phyloP scores from a whole-genome alignment of 2,329 filamentous ascomycete genomes.

The Epichloe aotearoae region DNA sequence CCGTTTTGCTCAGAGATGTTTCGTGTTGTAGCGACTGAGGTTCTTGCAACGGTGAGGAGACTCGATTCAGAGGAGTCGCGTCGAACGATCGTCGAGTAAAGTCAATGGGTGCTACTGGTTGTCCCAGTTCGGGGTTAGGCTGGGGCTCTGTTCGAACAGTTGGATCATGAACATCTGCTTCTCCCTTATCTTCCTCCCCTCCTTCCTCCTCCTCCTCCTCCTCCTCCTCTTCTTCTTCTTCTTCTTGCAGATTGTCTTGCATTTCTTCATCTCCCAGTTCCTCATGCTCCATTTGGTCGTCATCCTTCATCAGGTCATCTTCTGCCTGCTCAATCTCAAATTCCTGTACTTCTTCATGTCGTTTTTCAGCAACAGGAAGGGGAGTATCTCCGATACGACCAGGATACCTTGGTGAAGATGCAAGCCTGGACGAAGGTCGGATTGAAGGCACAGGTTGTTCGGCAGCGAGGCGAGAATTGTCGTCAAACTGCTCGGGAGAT shows the following conservation, averaged over 20 bases:
- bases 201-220: neutral
- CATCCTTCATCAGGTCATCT: neutral
- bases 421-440: neutral
- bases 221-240: neutral
- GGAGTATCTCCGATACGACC: neutral
- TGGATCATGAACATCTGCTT: neutral
- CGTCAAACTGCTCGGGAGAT: neutral
- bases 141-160: neutral
- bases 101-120: conserved; percentile 9
- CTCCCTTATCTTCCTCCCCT: neutral
- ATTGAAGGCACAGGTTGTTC: neutral
- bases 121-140: neutral
- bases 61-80: conserved; percentile 19
- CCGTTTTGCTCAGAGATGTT: conserved; percentile 14
- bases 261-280: conserved; percentile 6
- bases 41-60: conserved; percentile 25
- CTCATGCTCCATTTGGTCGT: neutral
- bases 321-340: neutral
- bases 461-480: neutral
- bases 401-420: conserved; percentile 3
- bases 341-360: neutral
- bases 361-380: neutral
- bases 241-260: neutral
- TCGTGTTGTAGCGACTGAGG: conserved; percentile 19
- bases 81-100: conserved; percentile 13